Base-by-base conservation (phyloP, 2,329 filamentous ascomycete genomes). In the Monascus ruber region DNA sequence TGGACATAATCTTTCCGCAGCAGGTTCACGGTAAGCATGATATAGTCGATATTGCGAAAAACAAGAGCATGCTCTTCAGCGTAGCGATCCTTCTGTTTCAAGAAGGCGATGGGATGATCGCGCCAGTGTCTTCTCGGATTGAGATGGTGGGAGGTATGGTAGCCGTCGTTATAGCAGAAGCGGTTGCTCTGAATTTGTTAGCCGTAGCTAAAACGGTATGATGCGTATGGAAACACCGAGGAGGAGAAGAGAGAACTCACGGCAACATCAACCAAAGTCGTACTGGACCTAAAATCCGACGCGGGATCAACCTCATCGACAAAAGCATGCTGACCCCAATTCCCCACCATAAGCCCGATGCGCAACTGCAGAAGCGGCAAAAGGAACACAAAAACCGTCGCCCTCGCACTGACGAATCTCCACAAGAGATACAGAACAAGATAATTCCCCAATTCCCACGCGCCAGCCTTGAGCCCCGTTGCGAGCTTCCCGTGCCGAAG, bases 291-390 rank as follows among this genome's bases (percentile, higher is more conserved):
- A 51, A 79, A 88, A 54, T 89, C 83, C 0, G 82, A 87, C 51
- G 84, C 75, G 0, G 84, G 84, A 48, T 85, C 79, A 8, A 76
- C 66, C 17, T 79, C 74, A 50, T 89, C 83, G 5, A 89, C 83
- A 46, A 89, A 79, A 1, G 83, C 83, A 56, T 89, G 84, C 56
- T 89, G 84, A 3, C 82, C 84, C 82, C 83, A 89, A 55, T 89
- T 89, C 1, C 84, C 84, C 5, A 84, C 71, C 84, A 88, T 89
- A 46, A 89, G 59, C 0, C 78, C 83, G 11, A 85, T 49, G 0
- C 84, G 72, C 60, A 88, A 71, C 26, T 81, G 58, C 2, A 74
- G 47, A 17, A 88, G 68, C 0, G 84, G 84, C 1, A 86, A 54
- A 1, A 87, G 50, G 26, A 85, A 72, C 0, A 77, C 77, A 49